Evolutionary conservation across 1,284 basidiomycete genomes (phyloP).

Genomic region (Microbotryum saponariae): DNA sequence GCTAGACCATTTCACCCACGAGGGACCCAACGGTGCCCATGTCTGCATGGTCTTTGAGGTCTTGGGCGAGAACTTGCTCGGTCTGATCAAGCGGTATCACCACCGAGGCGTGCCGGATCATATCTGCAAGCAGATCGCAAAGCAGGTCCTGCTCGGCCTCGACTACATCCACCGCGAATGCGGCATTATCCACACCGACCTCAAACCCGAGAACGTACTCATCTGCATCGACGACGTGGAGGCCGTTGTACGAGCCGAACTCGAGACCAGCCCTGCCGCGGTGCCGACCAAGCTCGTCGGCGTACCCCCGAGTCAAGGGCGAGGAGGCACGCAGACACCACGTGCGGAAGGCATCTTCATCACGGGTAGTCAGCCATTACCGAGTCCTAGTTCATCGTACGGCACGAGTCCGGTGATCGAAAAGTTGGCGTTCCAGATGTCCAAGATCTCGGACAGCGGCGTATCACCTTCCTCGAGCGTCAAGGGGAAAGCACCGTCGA

Average conservation of each 20-base stretch:
- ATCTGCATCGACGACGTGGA: slow-evolving; percentile 98
- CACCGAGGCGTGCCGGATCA: slow-evolving; percentile 89
- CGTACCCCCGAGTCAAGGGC: slow-evolving; percentile 87
- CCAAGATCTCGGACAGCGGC: slow-evolving; percentile 46
- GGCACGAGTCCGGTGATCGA: slow-evolving; percentile 74
- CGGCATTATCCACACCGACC: slow-evolving; percentile 56
- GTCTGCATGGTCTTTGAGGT: slow-evolving; percentile 99
- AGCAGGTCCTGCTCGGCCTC: slow-evolving; percentile 87
- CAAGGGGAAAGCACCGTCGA: slow-evolving; percentile 41
- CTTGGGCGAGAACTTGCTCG: slow-evolving; percentile 93
- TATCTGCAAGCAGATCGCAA: slow-evolving; percentile 92
- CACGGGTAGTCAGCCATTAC: slow-evolving; percentile 87
- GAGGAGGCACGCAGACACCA: slow-evolving; percentile 96
- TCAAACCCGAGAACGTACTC: slow-evolving; percentile 97
- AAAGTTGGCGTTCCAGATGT: slow-evolving; percentile 89
- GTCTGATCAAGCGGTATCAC: slow-evolving; percentile 90
- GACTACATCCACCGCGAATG: slow-evolving; percentile 98
- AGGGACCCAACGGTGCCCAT: slow-evolving; percentile 91
- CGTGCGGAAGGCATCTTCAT: slow-evolving; percentile 80
- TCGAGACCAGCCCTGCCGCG: slow-evolving; percentile 52
- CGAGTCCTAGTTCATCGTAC: slow-evolving; percentile 64
- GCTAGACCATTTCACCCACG: slow-evolving; percentile 93
- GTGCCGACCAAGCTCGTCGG: slow-evolving; percentile 78
- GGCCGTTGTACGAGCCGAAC: slow-evolving; percentile 78
- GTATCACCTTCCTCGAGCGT: slow-evolving; percentile 21